Conservation (phyloP, 1,284 basidiomycete genomes). For the Rhodotorula mucilaginosa region DNA sequence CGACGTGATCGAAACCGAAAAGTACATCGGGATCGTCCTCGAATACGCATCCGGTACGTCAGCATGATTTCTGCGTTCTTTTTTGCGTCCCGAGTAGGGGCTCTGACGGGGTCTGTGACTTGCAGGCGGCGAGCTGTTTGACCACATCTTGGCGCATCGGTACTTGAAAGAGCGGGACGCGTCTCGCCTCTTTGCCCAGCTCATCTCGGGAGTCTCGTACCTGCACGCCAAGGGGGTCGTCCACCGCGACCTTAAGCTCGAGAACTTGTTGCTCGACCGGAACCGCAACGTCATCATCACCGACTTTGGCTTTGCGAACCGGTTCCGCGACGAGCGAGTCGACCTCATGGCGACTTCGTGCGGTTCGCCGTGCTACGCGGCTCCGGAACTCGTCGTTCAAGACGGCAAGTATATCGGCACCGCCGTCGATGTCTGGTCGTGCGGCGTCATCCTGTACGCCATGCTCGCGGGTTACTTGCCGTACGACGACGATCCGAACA, state of each 20-base stretch:
- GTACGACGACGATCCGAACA: constrained; percentile 98
- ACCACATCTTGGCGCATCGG: constrained; percentile 96
- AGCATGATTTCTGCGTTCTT: not conserved
- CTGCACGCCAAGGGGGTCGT: constrained; percentile 99
- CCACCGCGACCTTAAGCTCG: constrained; percentile 97
- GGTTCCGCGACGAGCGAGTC: constrained; percentile 80
- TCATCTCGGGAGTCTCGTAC: constrained; percentile 98
- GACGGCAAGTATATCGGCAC: constrained; percentile 96
- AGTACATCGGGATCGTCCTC: constrained; percentile 98
- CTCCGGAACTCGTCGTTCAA: constrained; percentile 97
- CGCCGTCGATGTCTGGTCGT: constrained; percentile 99
- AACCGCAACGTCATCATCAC: constrained; percentile 97
- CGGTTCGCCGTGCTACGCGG: constrained; percentile 96
- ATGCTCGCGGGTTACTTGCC: constrained; percentile 99
- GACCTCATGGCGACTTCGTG: constrained; percentile 99
- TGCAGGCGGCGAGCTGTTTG: constrained; percentile 91
- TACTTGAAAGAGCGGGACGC: constrained; percentile 95
- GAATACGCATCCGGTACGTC: constrained; percentile 81
- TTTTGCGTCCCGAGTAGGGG: not conserved
- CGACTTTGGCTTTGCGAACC: constrained; percentile 98
- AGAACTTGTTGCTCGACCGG: constrained; percentile 94
- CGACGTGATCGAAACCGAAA: constrained; percentile 99
- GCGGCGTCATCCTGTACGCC: constrained; percentile 97
- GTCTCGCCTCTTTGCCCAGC: constrained; percentile 93
- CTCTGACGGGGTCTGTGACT: too few species aligned